A percentile compares a stretch with the other conserved stretches of the same genome.
Evolutionary conservation across 1,284 basidiomycete species (phyloP).

Genomic region (Quambalaria eucalypti): DNA sequence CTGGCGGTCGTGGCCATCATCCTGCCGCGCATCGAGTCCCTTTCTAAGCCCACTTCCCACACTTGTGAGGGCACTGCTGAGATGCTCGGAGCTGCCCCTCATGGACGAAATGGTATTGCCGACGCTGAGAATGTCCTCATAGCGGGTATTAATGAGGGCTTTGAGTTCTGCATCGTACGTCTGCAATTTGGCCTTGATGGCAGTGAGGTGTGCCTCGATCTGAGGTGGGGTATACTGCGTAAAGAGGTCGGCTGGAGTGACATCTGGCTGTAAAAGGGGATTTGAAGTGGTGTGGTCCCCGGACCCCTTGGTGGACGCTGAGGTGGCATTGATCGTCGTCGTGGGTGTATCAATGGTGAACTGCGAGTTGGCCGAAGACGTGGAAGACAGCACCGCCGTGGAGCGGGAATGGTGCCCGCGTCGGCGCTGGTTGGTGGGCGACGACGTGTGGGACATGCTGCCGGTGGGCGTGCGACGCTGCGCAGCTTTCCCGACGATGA

Average conservation of each 20-base stretch:
- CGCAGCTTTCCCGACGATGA: too few species aligned
- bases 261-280: not conserved
- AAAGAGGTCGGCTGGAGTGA: not conserved
- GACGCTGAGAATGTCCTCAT: not conserved
- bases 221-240: not conserved
- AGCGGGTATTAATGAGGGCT: not conserved
- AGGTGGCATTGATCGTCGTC: not conserved
- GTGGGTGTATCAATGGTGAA: not conserved
- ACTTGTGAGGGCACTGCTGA: not conserved
- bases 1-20: not conserved
- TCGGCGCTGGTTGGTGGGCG: too few species aligned
- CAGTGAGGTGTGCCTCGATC: not conserved
- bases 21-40: not conserved
- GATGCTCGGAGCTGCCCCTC: not conserved
- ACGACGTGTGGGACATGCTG: too few species aligned
- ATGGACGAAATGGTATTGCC: not conserved
- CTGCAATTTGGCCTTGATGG: not conserved
- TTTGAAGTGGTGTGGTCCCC: too few species aligned
- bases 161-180: not conserved
- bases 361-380: not conserved
- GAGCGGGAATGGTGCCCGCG: not conserved
- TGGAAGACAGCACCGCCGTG: not conserved
- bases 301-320: not conserved
- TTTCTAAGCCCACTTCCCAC: not conserved
- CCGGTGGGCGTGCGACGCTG: too few species aligned